A percentile compares a stretch with the other conserved stretches of the same genome.
These are phyloP conservation scores for Hondaea fermentalgiana DNA, from an alignment of 108 stramenopile species.

Conservation along the genomic window DNA sequence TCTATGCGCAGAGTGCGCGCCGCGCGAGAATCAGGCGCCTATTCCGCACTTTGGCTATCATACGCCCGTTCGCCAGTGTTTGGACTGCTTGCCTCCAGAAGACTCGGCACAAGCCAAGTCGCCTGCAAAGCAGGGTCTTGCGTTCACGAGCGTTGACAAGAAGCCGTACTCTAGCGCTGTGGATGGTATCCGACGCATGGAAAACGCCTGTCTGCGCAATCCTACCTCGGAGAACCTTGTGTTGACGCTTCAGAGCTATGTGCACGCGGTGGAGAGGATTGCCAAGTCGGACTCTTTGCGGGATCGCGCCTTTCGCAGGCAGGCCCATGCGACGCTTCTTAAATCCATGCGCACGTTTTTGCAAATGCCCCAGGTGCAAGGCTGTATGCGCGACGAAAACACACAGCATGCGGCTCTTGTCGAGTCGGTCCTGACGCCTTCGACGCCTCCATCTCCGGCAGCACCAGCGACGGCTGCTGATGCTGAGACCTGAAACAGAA, in stretches of 20 bases:
- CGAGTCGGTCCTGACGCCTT: too few relatives aligned
- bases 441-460: too few relatives aligned
- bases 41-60: neutral
- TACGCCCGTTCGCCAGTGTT: neutral
- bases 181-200: slow-evolving; percentile 2
- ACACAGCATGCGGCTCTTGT: too few relatives aligned
- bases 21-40: neutral
- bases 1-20: neutral
- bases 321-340: neutral
- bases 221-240: neutral
- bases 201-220: neutral
- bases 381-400: neutral
- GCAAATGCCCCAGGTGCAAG: neutral
- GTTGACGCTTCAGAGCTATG: neutral
- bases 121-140: neutral
- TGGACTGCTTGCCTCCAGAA: neutral
- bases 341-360: neutral
- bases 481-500: too few relatives aligned
- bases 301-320: neutral
- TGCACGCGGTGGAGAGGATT: neutral
- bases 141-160: neutral
- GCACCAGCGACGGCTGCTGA: too few relatives aligned
- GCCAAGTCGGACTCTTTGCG: neutral
- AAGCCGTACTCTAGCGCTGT: neutral
- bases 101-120: neutral